These are phyloP conservation scores for Cavenderia fasciculata DNA, from an alignment of 78 protist species.

Conservation along the genomic window DNA sequence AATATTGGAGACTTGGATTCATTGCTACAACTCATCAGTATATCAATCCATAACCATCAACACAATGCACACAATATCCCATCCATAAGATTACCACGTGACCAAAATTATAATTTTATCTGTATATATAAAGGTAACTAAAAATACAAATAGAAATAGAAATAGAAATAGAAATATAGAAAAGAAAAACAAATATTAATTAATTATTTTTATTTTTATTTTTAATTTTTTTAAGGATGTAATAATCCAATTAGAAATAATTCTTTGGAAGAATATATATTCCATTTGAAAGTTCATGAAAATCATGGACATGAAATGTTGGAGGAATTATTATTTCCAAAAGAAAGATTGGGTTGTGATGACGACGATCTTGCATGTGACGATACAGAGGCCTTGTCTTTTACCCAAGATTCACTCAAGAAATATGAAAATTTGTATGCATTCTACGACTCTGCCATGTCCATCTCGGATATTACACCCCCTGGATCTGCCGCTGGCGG, in stretches of 20 bases:
- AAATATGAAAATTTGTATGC: conserved; percentile 18
- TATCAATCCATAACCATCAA: no score
- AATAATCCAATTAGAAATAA: conserved; percentile 37
- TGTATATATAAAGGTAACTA: conserved; percentile 61
- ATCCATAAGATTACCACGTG: conserved; percentile 43
- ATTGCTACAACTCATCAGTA: no score
- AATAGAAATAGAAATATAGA: no score
- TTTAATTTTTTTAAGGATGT: conserved; percentile 23
- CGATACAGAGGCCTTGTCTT: conserved; percentile 12
- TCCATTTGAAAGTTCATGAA: conserved; percentile 60
- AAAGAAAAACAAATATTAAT: no score
- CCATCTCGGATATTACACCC: no score
- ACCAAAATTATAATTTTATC: conserved; percentile 58
- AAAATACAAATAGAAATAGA: background rate
- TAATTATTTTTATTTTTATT: background rate
- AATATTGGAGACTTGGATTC: background rate
- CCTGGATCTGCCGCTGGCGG: no score
- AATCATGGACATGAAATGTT: background rate
- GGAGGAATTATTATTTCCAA: conserved; percentile 12
- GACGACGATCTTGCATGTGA: background rate
- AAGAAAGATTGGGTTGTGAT: background rate
- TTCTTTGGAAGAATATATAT: conserved; percentile 36
- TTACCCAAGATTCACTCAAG: conserved; percentile 16
- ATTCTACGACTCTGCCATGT: no score
- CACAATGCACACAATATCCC: background rate